Evolutionary conservation across 805 yeast species (phyloP), one percentile per base, ranked within the genome.

Genomic region (Monosporozyma aquatica): DNA sequence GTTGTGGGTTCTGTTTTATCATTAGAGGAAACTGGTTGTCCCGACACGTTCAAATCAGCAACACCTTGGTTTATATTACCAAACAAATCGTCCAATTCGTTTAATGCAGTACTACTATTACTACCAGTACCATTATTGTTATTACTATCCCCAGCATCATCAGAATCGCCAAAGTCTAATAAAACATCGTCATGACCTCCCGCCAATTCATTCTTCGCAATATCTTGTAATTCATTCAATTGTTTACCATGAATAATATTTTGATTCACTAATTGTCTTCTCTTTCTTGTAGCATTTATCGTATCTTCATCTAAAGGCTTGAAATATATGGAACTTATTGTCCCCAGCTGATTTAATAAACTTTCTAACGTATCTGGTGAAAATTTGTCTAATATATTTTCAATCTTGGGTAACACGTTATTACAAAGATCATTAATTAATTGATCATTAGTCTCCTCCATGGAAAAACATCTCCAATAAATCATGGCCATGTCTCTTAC

Each of bases 311-410:
- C 82, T 5, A 84, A 77, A 10, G 97, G 95, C 56, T 82, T 82
- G 62, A 83, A 94, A 56, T 86, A 86, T 2, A 92, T 92, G 0
- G 97, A 86, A 29, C 95, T 80, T 47, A 92, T 71, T 7, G 92
- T 82, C 3, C 94, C 80, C 43, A 90, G 65, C 57, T 90, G 95
- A n/a, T 67, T 58, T 24, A 90, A 56, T 39, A 92, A 70, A 47
- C 77, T 80, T 33, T 79, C 76, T 44, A 89, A 70, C 4, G 87
- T 69, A 18, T 68, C 70, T 0, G 85, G 81, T 32, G 86, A 78
- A 54, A 89, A 81, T 15, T 71, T 63, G 33, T 87, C 81, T 24
- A 89, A 76, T 2, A 87, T 80, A 2, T 86, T 73, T 35, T 76
- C 74, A 45, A 92, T 76, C 8, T 77, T 75, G 10, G 95, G 95